Evolutionary conservation across 257 asterid species (phyloP).

Genomic region (Solanum medicagineum): DNA sequence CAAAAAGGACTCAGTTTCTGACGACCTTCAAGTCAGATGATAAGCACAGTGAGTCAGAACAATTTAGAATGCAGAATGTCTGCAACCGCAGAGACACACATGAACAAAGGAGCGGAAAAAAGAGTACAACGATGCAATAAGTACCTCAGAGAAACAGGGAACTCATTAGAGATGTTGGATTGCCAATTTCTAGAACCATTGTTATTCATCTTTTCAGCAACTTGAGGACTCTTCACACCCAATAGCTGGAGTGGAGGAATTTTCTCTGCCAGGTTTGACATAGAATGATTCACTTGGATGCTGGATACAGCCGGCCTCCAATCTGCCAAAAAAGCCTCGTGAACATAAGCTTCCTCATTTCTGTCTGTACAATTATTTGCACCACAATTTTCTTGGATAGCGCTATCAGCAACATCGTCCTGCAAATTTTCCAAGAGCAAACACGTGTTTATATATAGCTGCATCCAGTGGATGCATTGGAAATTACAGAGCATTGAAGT

Average conservation of each 20-base stretch:
- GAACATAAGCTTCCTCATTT: constrained; percentile 87
- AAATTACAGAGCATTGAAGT: not conserved
- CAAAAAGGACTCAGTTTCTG: constrained; percentile 28
- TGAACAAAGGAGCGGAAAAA: not conserved
- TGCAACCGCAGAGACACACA: not conserved
- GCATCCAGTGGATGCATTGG: not conserved
- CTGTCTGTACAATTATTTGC: constrained; percentile 34
- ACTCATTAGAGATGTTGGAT: constrained; percentile 18
- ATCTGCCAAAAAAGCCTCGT: constrained; percentile 94
- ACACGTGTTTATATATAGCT: not conserved
- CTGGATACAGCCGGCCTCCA: constrained; percentile 56
- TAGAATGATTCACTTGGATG: constrained; percentile 17
- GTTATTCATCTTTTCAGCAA: constrained; percentile 19
- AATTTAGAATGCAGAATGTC: constrained; percentile 1
- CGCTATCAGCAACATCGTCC: constrained; percentile 56
- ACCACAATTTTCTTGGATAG: constrained; percentile 34
- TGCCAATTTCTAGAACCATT: constrained; percentile 21
- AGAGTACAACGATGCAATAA: not conserved
- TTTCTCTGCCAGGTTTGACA: not conserved
- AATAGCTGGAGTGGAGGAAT: constrained; percentile 11
- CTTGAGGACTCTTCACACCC: constrained; percentile 25
- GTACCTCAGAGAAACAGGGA: constrained; percentile 45
- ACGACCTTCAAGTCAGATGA: constrained; percentile 28
- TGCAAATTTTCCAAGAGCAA: constrained; percentile 7
- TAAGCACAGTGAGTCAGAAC: constrained; percentile 8